A percentile compares a stretch with the other conserved stretches of the same genome.
Evolutionary conservation across 306 rosid genomes (phyloP).

Genomic region (Ammopiptanthus mongolicus): DNA sequence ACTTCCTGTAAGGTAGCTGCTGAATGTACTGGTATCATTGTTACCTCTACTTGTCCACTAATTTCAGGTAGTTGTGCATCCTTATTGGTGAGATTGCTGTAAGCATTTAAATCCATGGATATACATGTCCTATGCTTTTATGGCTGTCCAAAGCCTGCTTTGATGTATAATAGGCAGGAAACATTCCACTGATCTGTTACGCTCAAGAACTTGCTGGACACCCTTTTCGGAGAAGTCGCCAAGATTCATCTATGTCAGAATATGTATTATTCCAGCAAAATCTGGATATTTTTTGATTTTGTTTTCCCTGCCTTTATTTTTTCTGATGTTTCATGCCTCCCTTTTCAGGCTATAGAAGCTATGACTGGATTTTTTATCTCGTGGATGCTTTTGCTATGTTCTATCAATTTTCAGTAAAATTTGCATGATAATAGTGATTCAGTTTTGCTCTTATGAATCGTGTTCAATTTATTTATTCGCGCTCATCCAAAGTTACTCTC

Average conservation of each 20-base stretch:
- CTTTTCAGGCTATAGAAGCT: conserved; percentile 25
- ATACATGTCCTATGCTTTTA: conserved; percentile 28
- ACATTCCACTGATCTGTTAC: conserved; percentile 45
- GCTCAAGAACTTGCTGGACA: conserved; percentile 47
- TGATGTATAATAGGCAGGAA: conserved; percentile 57
- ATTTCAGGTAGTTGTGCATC: conserved; percentile 38
- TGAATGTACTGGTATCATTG: conserved; percentile 11
- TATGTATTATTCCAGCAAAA: conserved; percentile 50
- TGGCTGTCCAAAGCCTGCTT: conserved; percentile 38
- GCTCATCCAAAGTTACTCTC: background rate
- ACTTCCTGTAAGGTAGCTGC: conserved; percentile 68
- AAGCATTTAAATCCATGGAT: conserved; percentile 38
- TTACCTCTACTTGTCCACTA: conserved; percentile 30
- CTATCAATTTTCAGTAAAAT: conserved; percentile 20
- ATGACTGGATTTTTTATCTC: conserved; percentile 32
- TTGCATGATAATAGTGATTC: conserved; percentile 26
- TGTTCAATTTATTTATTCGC: background rate
- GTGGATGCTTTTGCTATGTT: conserved; percentile 34
- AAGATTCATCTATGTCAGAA: conserved; percentile 35
- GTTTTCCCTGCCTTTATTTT: conserved; percentile 14
- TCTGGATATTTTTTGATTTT: conserved; percentile 43
- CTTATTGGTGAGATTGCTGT: conserved; percentile 34
- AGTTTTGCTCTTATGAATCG: background rate
- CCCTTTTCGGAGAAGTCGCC: conserved; percentile 41
- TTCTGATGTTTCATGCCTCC: conserved; percentile 10